phyloP scores from a whole-genome alignment of 192 early-diverging fungal species.

The Coemansia biformis region DNA sequence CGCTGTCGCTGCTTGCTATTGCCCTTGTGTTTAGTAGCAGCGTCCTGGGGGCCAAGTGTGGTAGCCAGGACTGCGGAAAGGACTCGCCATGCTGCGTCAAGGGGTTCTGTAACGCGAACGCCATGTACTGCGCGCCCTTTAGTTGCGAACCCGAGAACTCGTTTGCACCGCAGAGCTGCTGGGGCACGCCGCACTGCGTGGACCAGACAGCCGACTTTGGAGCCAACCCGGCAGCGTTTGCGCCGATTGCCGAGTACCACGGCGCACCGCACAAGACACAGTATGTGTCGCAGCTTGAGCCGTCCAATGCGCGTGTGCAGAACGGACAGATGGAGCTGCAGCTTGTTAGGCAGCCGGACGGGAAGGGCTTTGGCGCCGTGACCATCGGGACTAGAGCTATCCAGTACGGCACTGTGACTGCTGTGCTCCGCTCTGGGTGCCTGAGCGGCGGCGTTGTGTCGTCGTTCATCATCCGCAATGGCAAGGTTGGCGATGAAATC shows the following conservation, averaged over 20 bases:
- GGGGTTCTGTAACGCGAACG: constrained; percentile 45
- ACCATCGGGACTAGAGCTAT: constrained; percentile 54
- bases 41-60: constrained; percentile 19
- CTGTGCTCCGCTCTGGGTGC: constrained; percentile 51
- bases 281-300: constrained; percentile 56
- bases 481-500: constrained; percentile 58
- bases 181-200: constrained; percentile 41
- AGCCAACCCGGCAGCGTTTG: constrained; percentile 11
- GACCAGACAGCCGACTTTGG: constrained; percentile 30
- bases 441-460: constrained; percentile 54
- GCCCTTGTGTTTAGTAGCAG: constrained; percentile 7
- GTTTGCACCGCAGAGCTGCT: constrained; percentile 24
- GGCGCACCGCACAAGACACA: constrained; percentile 45
- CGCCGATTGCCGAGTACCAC: constrained; percentile 40
- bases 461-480: constrained; percentile 56
- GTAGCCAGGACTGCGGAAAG: constrained; percentile 25
- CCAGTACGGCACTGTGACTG: constrained; percentile 57
- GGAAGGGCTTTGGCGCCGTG: constrained; percentile 53
- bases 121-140: constrained; percentile 40
- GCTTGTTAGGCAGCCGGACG: constrained; percentile 38
- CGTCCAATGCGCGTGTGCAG: constrained; percentile 46
- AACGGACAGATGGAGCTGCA: constrained; percentile 45
- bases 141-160: constrained; percentile 49
- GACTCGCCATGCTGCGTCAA: constrained; percentile 51
- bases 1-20: constrained; percentile 5